Evolutionary conservation across 1,284 basidiomycete genomes (phyloP).

Genomic region (Psilocybe mexicana): DNA sequence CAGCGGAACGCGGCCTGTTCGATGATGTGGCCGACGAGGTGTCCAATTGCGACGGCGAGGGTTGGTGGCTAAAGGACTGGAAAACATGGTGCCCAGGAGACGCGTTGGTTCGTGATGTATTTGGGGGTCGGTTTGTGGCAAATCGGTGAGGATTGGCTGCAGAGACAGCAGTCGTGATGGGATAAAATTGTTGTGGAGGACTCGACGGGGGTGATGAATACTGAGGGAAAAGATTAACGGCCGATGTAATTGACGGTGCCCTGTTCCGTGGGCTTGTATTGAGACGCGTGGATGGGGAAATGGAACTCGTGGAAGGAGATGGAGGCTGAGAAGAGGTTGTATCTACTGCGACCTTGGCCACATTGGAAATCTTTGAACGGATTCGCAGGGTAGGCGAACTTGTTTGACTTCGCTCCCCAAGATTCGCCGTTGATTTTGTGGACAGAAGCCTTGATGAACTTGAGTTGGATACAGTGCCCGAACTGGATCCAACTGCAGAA

Average conservation of each 20-base stretch:
- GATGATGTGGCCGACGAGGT: neutral
- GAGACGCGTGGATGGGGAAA: slow-evolving; percentile 22
- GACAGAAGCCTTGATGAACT: slow-evolving; percentile 18
- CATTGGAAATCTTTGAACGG: slow-evolving; percentile 55
- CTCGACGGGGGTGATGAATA: slow-evolving; percentile 20
- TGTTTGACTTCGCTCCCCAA: slow-evolving; percentile 15
- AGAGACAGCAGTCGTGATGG: slow-evolving; percentile 55
- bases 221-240: slow-evolving; percentile 31
- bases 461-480: slow-evolving; percentile 11
- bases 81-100: slow-evolving; percentile 30
- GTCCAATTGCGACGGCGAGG: neutral
- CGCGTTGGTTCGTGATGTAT: slow-evolving; percentile 29
- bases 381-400: slow-evolving; percentile 41
- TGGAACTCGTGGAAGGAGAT: slow-evolving; percentile 17
- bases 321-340: slow-evolving; percentile 10
- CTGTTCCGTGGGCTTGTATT: slow-evolving; percentile 37
- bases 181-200: slow-evolving; percentile 41
- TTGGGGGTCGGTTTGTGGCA: slow-evolving; percentile 35
- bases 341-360: slow-evolving; percentile 39
- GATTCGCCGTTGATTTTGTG: slow-evolving; percentile 21
- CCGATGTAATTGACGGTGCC: slow-evolving; percentile 46
- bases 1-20: slow-evolving; percentile 5
- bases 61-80: slow-evolving; percentile 33
- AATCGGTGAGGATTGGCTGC: slow-evolving; percentile 62
- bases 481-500: slow-evolving; percentile 16